Evolutionary conservation across 768 basidiomycete species (phyloP), one percentile per base, ranked within the genome.

Genomic region (Tricholoma terreum): DNA sequence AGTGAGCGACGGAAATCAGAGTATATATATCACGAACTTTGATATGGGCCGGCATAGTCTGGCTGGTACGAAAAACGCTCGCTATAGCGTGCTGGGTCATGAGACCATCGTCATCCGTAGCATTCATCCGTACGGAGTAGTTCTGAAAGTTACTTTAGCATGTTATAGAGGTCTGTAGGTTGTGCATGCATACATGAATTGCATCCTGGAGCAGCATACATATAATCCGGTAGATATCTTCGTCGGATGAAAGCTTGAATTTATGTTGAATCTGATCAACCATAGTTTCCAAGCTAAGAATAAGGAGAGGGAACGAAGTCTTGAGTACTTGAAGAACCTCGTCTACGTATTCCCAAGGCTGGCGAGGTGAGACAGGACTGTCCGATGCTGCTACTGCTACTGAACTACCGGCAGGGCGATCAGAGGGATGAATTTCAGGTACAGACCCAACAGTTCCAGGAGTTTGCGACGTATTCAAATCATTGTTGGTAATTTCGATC

Each of bases 251-350:
- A 2, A 90, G 84, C 70, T 97, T 96, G 76, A 98, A 96, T 52
- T 94, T 84, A 57, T 86, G 83, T 19, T 85, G 80, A 61, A 99
- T 90, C 72, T 98, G 94, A 62, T 99, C 97, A 4, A 95, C 90
- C 82, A 98, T 90, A 14, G 93, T 95, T 75, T 99, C 97, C 80
- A 99, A 80, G 56, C 94, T 97, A 19, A 98, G 77, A 30, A 96
- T 92, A 34, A 99, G 81, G 6, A 99, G 80, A 0, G 97, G 97
- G 79, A 95, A 97, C 0, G 92, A 88, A 0, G 96, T 97, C 75
- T 99, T 98, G 65, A 98, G 79, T 35, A 92, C 86, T 67, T 94
- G 89, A 40, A 94, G 84, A 56, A 98, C 85, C 67, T 98, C 97
- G 19, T 99, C 97, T 6, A 97, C 86, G 64, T 90, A 82, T 54